Evolutionary conservation across 2,329 filamentous ascomycete genomes (phyloP).

Genomic region (Aspergillus phoenicis): DNA sequence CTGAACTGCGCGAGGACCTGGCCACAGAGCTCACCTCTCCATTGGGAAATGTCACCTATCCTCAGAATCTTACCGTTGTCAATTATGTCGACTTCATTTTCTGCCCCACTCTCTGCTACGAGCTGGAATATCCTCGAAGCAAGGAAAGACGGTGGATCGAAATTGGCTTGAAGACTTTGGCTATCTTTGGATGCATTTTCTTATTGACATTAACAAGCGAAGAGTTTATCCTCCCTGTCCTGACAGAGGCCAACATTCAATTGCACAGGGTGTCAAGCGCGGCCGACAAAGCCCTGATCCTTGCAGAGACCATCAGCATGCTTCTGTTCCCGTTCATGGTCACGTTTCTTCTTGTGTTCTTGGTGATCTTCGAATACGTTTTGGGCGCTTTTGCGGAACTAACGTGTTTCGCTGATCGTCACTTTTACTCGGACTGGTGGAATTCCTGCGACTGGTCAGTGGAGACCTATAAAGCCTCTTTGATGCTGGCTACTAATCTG

Average conservation of each 20-base stretch:
- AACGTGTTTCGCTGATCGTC: slow-evolving; percentile 86
- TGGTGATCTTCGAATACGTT: slow-evolving; percentile 97
- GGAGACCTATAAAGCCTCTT: background rate
- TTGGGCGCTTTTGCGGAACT: slow-evolving; percentile 94
- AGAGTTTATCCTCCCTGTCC: slow-evolving; percentile 91
- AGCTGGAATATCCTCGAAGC: slow-evolving; percentile 90
- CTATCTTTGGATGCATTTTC: slow-evolving; percentile 95
- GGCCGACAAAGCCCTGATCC: slow-evolving; percentile 72
- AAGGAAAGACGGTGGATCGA: slow-evolving; percentile 74
- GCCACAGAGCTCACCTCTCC: slow-evolving; percentile 90
- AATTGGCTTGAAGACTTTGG: slow-evolving; percentile 80
- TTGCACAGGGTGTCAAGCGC: slow-evolving; percentile 53
- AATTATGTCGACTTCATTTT: slow-evolving; percentile 88
- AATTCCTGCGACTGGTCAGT: slow-evolving; percentile 57
- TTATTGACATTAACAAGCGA: slow-evolving; percentile 87
- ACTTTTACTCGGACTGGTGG: slow-evolving; percentile 83
- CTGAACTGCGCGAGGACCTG: slow-evolving; percentile 78
- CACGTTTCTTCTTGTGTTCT: slow-evolving; percentile 90
- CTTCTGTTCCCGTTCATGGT: slow-evolving; percentile 97
- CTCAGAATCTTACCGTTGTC: slow-evolving; percentile 76
- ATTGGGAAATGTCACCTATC: slow-evolving; percentile 86
- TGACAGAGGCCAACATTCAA: slow-evolving; percentile 68
- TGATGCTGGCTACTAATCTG: background rate
- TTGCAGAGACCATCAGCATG: slow-evolving; percentile 86
- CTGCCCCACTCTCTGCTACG: slow-evolving; percentile 95